Percentiles rank a stretch among this genome's conserved stretches.
These are phyloP conservation scores for Nakazawaea wickerhamii DNA, from an alignment of 805 yeast species.

Conservation along the genomic window DNA sequence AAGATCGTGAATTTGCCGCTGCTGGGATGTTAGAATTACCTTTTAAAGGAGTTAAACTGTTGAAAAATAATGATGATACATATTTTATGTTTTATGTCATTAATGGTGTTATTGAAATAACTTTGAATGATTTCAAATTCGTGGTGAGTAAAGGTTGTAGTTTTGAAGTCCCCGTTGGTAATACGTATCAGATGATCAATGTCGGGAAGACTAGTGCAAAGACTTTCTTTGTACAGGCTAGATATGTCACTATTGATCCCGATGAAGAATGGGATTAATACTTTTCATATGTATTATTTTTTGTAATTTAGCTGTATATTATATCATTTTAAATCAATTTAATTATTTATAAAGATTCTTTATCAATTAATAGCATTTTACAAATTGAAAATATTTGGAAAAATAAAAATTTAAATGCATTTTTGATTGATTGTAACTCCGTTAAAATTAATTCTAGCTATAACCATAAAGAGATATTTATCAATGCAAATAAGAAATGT, in stretches of 20 bases:
- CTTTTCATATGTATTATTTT: neutral
- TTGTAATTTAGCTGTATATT: neutral
- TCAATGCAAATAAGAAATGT: too few species aligned
- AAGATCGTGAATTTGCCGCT: slow-evolving; percentile 58
- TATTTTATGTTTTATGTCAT: slow-evolving; percentile 72
- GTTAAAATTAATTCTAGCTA: too few species aligned
- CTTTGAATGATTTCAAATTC: slow-evolving; percentile 53
- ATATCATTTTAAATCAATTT: too few species aligned
- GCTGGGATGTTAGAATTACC: slow-evolving; percentile 72
- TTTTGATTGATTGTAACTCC: too few species aligned
- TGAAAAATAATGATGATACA: slow-evolving; percentile 58
- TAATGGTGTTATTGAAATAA: slow-evolving; percentile 64
- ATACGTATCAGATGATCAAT: slow-evolving; percentile 64
- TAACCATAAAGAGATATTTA: too few species aligned
- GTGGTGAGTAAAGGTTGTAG: slow-evolving; percentile 68
- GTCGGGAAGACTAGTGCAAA: slow-evolving; percentile 52
- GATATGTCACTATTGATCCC: slow-evolving; percentile 30
- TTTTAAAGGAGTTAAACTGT: slow-evolving; percentile 51
- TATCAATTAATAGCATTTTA: too few species aligned
- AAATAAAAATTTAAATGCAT: too few species aligned
- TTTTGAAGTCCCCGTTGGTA: slow-evolving; percentile 76
- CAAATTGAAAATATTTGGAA: too few species aligned
- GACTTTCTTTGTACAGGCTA: slow-evolving; percentile 72
- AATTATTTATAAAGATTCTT: too few species aligned
- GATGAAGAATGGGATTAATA: slow-evolving; percentile 18